Percentiles rank a stretch among this genome's conserved stretches.
These are phyloP conservation scores for Mycena vulgaris DNA, from an alignment of 768 basidiomycete species.

Conservation along the genomic window DNA sequence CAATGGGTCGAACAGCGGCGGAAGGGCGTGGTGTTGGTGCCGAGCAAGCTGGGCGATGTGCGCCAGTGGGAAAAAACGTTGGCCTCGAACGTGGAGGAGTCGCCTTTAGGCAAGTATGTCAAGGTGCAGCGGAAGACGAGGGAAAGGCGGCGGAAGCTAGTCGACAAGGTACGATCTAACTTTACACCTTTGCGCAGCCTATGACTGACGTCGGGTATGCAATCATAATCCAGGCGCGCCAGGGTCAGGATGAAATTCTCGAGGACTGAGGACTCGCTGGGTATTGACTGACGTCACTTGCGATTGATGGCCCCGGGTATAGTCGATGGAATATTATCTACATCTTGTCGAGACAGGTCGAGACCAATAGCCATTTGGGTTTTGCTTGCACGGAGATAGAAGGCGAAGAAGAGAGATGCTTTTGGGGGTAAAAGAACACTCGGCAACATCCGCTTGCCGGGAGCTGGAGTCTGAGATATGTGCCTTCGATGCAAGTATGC, in stretches of 20 bases:
- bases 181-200: conserved; percentile 21
- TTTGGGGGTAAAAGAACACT: neutral
- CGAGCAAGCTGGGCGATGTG: conserved; percentile 79
- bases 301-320: conserved; percentile 4
- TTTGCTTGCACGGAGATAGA: conserved; percentile 14
- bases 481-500: conserved; percentile 17
- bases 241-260: conserved; percentile 80
- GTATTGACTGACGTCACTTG: neutral
- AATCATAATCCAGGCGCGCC: conserved; percentile 74
- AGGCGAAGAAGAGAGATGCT: neutral
- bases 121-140: conserved; percentile 86
- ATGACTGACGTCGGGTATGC: conserved; percentile 37
- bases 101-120: conserved; percentile 87
- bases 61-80: conserved; percentile 79
- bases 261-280: conserved; percentile 55
- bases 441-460: conserved; percentile 17
- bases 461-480: neutral
- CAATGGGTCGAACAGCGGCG: conserved; percentile 84
- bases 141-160: conserved; percentile 77
- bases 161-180: conserved; percentile 75
- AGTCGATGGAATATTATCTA: conserved; percentile 2
- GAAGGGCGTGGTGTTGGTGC: conserved; percentile 80
- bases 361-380: neutral
- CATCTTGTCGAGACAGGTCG: no score
- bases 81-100: conserved; percentile 71